Evolutionary conservation across 306 rosid genomes (phyloP).

Genomic region (Malus sylvestris): DNA sequence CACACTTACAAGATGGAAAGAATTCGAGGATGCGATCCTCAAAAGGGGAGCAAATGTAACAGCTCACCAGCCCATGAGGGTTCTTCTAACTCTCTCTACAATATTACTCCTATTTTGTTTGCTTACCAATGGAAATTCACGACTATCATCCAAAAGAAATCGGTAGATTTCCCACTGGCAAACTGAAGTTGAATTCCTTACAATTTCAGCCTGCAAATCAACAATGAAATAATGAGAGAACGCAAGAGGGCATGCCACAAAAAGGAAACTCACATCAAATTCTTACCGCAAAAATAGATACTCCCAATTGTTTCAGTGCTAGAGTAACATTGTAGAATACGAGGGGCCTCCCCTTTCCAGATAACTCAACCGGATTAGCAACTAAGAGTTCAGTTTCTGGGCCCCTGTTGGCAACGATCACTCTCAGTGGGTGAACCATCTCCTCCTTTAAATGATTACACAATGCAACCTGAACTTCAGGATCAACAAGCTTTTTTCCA

Average conservation of each 20-base stretch:
- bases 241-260: neutral
- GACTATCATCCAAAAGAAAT: conserved; percentile 63
- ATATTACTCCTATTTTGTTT: conserved; percentile 55
- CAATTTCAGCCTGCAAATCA: conserved; percentile 62
- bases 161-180: conserved; percentile 91
- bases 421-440: conserved; percentile 70
- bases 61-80: conserved; percentile 76
- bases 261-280: neutral
- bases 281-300: conserved; percentile 62
- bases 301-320: conserved; percentile 55
- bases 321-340: conserved; percentile 77
- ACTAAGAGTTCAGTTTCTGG: conserved; percentile 80
- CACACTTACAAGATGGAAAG: neutral
- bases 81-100: conserved; percentile 69
- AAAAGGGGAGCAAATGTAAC: conserved; percentile 1
- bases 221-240: neutral
- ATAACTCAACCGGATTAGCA: conserved; percentile 78
- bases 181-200: conserved; percentile 59
- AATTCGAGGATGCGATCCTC: neutral
- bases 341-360: conserved; percentile 82
- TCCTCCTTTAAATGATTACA: conserved; percentile 63
- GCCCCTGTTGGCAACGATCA: conserved; percentile 59
- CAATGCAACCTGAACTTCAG: conserved; percentile 48
- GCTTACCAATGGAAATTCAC: conserved; percentile 52
- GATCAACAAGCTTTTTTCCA: conserved; percentile 66